These are phyloP conservation scores for Quillaja saponaria DNA, from an alignment of 306 rosid species.

Conservation along the genomic window DNA sequence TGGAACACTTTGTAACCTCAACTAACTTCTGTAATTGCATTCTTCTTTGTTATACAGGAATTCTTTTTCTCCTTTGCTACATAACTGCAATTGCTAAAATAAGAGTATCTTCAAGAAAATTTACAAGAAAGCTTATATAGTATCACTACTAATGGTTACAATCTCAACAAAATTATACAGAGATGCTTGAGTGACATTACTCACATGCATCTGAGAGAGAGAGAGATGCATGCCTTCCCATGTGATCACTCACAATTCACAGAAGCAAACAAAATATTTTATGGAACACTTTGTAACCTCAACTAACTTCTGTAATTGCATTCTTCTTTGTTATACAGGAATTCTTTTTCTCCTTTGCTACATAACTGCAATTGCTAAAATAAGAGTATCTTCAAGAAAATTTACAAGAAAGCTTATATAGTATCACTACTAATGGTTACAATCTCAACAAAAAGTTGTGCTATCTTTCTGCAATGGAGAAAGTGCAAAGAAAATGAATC, in stretches of 20 bases:
- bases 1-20: conserved; percentile 23
- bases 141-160: conserved; percentile 40
- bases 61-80: conserved; percentile 21
- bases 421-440: conserved; percentile 40
- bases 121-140: conserved; percentile 30
- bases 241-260: conserved; percentile 40
- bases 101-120: conserved; percentile 33
- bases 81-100: conserved; percentile 21
- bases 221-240: conserved; percentile 39
- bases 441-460: conserved; percentile 37
- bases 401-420: conserved; percentile 29
- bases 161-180: conserved; percentile 35
- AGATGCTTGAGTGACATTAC: no score
- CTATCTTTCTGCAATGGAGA: conserved; percentile 27
- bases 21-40: conserved; percentile 35
- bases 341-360: conserved; percentile 20
- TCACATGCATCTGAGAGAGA: conserved; percentile 49
- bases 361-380: conserved; percentile 19
- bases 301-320: conserved; percentile 34
- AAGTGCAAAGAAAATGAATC: conserved; percentile 22
- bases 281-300: conserved; percentile 21
- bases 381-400: conserved; percentile 34
- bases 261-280: conserved; percentile 2
- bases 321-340: conserved; percentile 19
- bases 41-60: conserved; percentile 14